Percentiles rank a stretch among this genome's conserved stretches.
Evolutionary conservation across 2,329 filamentous ascomycete species (phyloP).

Genomic region (Metarhizium album): DNA sequence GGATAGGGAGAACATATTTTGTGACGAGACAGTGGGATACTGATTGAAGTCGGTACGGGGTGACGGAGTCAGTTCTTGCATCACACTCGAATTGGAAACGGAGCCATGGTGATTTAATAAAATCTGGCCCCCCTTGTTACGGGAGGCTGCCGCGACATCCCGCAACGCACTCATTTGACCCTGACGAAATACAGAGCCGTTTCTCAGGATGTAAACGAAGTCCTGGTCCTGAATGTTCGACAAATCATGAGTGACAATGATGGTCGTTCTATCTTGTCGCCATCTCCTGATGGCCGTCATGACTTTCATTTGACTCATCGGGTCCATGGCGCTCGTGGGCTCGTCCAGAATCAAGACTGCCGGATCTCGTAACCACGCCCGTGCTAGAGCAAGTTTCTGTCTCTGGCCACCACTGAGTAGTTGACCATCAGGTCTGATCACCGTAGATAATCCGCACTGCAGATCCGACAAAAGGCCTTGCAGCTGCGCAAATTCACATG

Average conservation of each 20-base stretch:
- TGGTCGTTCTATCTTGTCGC: conserved; percentile 73
- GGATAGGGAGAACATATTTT: neutral
- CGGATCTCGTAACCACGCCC: conserved; percentile 66
- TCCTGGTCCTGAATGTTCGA: conserved; percentile 62
- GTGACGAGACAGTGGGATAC: neutral
- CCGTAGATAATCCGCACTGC: conserved; percentile 60
- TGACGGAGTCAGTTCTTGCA: neutral
- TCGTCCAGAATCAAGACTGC: conserved; percentile 82
- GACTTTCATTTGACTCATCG: conserved; percentile 54
- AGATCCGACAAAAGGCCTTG: conserved; percentile 55
- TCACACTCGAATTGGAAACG: neutral
- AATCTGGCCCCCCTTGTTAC: neutral
- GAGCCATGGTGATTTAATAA: neutral
- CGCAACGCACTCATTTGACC: conserved; percentile 29
- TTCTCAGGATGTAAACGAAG: conserved; percentile 70
- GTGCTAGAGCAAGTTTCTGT: conserved; percentile 70
- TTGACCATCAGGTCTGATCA: conserved; percentile 58
- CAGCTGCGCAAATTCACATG: conserved; percentile 58
- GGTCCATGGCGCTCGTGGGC: conserved; percentile 75
- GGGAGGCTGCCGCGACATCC: neutral
- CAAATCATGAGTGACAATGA: conserved; percentile 88
- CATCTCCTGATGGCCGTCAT: conserved; percentile 68
- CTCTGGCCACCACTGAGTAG: conserved; percentile 75
- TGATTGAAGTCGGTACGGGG: neutral
- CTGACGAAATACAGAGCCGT: conserved; percentile 55